Evolutionary conservation across 331 rosid species (phyloP), one percentile per base, ranked within the genome.

Genomic region (Cydonia oblonga): DNA sequence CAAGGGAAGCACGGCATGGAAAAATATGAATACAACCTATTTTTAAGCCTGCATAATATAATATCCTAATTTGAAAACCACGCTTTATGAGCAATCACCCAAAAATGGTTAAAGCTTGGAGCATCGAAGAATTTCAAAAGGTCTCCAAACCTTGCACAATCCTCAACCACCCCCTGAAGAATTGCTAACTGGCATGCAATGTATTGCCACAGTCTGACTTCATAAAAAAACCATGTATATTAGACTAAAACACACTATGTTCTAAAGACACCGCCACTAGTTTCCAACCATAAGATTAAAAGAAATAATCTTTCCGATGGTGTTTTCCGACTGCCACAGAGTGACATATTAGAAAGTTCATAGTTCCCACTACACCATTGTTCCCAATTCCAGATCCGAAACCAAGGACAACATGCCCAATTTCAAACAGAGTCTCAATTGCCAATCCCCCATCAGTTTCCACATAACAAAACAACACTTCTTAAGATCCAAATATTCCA

Each of bases 401-500:
- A 22, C 64, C 26, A 33, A 69, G 3, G 26, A 51, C 38, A 35
- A 8, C 29, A 30, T 44, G 1, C 14, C 70, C 70, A 62, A 19
- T 46, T 69, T 24, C 70, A 22, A 63, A 11, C 5, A 53, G 10
- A 40, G 44, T 19, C 59, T 12, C 68, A 9, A 59, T 59, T 42
- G 42, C 44, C 53, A 40, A 19, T 3, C 69, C 68, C 58, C 58
- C 44, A 0, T 16, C 2, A 51, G 46, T 51, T 16, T 8, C 26
- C 70, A 69, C 24, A 24, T 7, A 63, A 29, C 67, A 30, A 1
- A 63, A 23, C 5, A 74, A 29, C 13, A 18, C 60, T 13, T 49
- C 61, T 11, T 4, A 46, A 4, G 66, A 56, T 60, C 74, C 79
- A 69, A 51, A 64, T 49, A 76, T 53, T 65, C 40, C 74, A 66